Conservation (phyloP, 176 grass and related monocot species). For the sorghum (Sorghum bicolor) region DNA sequence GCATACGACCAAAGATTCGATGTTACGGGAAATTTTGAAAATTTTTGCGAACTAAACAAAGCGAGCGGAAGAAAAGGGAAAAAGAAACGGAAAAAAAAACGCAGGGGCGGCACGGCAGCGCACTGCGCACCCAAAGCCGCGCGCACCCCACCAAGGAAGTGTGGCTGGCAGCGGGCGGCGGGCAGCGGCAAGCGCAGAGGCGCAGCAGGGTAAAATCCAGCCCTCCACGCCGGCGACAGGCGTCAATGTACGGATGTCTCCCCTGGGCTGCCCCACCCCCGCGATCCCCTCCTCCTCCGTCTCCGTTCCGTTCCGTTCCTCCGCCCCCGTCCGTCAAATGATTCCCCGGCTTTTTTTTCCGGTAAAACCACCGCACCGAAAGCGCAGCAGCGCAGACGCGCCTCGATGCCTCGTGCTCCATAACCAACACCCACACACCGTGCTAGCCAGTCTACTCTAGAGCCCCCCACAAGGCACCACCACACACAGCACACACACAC, state of each 20-base stretch:
- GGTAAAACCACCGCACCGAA: constrained; percentile 33
- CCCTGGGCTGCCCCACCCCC: constrained; percentile 3
- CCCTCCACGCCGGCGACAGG: constrained; percentile 64
- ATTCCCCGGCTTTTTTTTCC: constrained; percentile 9
- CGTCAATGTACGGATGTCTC: constrained; percentile 85
- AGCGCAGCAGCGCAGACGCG: constrained; percentile 20
- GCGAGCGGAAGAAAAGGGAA: neutral
- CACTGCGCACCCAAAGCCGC: neutral
- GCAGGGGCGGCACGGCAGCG: neutral
- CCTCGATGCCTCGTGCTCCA: constrained; percentile 32
- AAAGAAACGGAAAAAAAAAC: neutral
- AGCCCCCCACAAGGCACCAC: neutral
- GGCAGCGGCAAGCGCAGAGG: neutral
- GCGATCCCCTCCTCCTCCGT: neutral
- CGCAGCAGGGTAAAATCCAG: constrained; percentile 36
- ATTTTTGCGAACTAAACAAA: too few species aligned
- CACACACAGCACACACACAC: neutral
- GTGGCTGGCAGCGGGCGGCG: neutral
- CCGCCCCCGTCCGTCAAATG: neutral
- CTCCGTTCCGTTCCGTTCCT: neutral
- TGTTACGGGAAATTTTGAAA: too few species aligned
- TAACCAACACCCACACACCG: neutral
- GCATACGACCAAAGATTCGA: too few species aligned
- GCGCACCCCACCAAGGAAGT: constrained; percentile 5
- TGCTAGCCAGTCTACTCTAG: too few species aligned